Conservation (phyloP, 306 rosid genomes). For the Oxytropis ochrocephala region DNA sequence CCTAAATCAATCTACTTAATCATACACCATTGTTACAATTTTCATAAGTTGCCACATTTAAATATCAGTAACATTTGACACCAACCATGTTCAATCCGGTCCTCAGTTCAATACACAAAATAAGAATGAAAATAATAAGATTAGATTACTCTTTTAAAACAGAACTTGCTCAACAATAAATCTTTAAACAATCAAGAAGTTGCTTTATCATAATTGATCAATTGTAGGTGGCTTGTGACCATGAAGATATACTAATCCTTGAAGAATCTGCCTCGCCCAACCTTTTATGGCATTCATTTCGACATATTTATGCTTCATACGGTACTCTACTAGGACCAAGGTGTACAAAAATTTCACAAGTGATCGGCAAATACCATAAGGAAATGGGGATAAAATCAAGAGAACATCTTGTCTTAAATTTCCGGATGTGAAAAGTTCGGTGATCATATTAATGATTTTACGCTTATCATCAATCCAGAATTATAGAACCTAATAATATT, state of each 20-base stretch:
- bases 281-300: constrained; percentile 80
- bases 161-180: too few relatives aligned
- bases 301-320: constrained; percentile 76
- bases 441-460: constrained; percentile 69
- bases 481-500: constrained; percentile 75
- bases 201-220: too few relatives aligned
- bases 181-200: too few relatives aligned
- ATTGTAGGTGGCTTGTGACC: constrained; percentile 78
- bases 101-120: too few relatives aligned
- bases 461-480: constrained; percentile 89
- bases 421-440: constrained; percentile 92
- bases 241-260: constrained; percentile 78
- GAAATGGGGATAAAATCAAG: background rate
- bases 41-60: too few relatives aligned
- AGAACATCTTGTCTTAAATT: constrained; percentile 78
- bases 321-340: constrained; percentile 59
- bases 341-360: constrained; percentile 6
- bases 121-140: too few relatives aligned
- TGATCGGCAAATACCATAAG: constrained; percentile 9
- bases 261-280: constrained; percentile 90
- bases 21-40: too few relatives aligned
- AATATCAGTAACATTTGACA: too few relatives aligned
- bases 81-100: too few relatives aligned
- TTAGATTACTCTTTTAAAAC: too few relatives aligned
- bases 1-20: too few relatives aligned